Base-by-base conservation (phyloP, 306 rosid genomes). In the Macrotyloma uniflorum region DNA sequence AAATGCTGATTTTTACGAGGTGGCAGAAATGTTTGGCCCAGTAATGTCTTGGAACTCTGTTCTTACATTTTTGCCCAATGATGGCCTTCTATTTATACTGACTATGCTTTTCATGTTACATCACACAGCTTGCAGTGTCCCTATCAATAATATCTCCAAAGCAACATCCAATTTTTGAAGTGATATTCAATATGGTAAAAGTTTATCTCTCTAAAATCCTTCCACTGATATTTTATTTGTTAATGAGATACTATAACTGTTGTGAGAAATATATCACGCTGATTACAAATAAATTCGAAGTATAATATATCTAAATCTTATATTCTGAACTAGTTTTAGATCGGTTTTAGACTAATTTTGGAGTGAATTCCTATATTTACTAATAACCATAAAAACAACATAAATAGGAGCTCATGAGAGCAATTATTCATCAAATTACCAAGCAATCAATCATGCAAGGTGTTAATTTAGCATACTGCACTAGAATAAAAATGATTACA, bases 71-170 rank as follows among this genome's bases (percentile, higher is more conserved):
- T 14, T 47, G 4, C 7, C 9, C 13, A 9, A 20, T 36, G 22
- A 18, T 38, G 8, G 5, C 16, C 6, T 50, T 50, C 19, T 49
- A 36, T 38, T 55, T 1, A 54, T 42, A 72, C 26, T 74, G 8
- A 81, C 11, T 67, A 16, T 40, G 51, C 19, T 51, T n/a, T n/a
- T n/a, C 43, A 24, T 78, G 38, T 72, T 65, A 28, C 13, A 35
- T 33, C 19, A 19, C 5, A 36, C 78, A 83, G 83, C 51, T 66
- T 16, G 63, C 4, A 0, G 40, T 59, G 6, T 66, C 86, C 0
- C 26, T 83, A 0, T 83, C 86, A 0, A 50, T 83, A 36, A 73
- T 83, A 6, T 35, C 69, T 26, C 80, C 83, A 0, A 38, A 5
- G 5, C 35, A 54, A 40, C 78, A 58, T 74, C 63, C 86, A 14